These are phyloP conservation scores for Dactylellina sp. DNA, from an alignment of 2,329 filamentous ascomycete genomes.

Conservation along the genomic window DNA sequence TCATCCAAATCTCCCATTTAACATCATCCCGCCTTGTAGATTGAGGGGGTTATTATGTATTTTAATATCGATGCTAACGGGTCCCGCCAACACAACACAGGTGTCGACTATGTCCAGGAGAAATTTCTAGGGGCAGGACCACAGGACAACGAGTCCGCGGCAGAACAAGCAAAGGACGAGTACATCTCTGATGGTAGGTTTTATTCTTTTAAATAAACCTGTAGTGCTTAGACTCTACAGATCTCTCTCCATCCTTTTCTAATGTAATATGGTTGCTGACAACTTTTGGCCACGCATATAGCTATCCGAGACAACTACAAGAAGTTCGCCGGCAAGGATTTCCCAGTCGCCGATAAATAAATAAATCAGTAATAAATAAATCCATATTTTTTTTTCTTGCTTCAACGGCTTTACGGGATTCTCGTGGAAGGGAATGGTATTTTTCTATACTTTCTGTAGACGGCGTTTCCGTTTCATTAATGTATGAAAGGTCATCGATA, in stretches of 20 bases:
- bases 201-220: neutral
- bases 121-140: slow-evolving; percentile 76
- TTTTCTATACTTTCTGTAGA: neutral
- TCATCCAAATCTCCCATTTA: slow-evolving; percentile 2
- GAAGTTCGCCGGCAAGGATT: slow-evolving; percentile 73
- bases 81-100: slow-evolving; percentile 66
- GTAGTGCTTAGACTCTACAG: neutral
- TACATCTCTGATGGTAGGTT: slow-evolving; percentile 74
- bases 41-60: too few species aligned
- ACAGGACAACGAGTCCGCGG: slow-evolving; percentile 77
- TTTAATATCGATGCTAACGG: slow-evolving; percentile 4
- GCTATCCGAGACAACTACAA: slow-evolving; percentile 78
- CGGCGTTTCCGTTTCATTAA: neutral
- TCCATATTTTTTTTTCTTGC: neutral
- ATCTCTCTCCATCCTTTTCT: too few species aligned
- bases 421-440: neutral
- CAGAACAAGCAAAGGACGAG: slow-evolving; percentile 87
- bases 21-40: neutral
- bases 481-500: slow-evolving; percentile 2
- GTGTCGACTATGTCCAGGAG: slow-evolving; percentile 81
- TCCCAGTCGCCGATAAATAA: slow-evolving; percentile 75
- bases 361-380: too few species aligned
- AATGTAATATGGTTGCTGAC: too few species aligned
- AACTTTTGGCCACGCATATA: too few species aligned
- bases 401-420: neutral